Conservation (phyloP, 805 yeast genomes). For the Jamesozyma piceae region DNA sequence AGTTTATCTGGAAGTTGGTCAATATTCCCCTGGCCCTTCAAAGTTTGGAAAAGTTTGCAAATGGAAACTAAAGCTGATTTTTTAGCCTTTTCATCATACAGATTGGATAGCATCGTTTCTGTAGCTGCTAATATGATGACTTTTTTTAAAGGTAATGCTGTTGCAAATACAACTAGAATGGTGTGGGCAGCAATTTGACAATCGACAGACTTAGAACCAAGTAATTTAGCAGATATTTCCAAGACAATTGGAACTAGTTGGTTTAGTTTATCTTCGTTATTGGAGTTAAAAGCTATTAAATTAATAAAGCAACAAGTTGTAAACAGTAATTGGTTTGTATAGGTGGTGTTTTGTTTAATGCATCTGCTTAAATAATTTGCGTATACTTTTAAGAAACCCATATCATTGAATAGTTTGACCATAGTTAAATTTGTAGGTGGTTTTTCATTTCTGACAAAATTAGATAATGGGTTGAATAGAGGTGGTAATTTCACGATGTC, state of each 20-base stretch:
- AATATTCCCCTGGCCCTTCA: slow-evolving; percentile 33
- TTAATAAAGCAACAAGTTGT: slow-evolving; percentile 61
- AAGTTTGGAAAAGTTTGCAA: slow-evolving; percentile 41
- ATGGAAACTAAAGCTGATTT: slow-evolving; percentile 40
- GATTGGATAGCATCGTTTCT: slow-evolving; percentile 44
- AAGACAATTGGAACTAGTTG: slow-evolving; percentile 47
- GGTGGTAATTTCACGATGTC: slow-evolving; percentile 73
- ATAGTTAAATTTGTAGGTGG: slow-evolving; percentile 60
- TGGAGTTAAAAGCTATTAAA: slow-evolving; percentile 49
- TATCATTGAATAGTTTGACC: slow-evolving; percentile 64
- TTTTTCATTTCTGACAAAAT: slow-evolving; percentile 54
- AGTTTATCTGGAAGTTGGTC: slow-evolving; percentile 34
- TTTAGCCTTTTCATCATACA: slow-evolving; percentile 33
- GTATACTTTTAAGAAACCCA: slow-evolving; percentile 58
- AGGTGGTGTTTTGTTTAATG: slow-evolving; percentile 46
- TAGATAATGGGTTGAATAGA: slow-evolving; percentile 60
- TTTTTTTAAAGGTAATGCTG: slow-evolving; percentile 54
- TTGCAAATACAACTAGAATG: slow-evolving; percentile 62
- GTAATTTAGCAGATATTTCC: slow-evolving; percentile 48
- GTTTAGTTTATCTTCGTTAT: slow-evolving; percentile 36
- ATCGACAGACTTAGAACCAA: slow-evolving; percentile 43
- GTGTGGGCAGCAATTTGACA: slow-evolving; percentile 79
- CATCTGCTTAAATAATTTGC: slow-evolving; percentile 39
- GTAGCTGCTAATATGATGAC: slow-evolving; percentile 52
- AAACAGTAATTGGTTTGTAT: slow-evolving; percentile 66